Evolutionary conservation across 2,329 filamentous ascomycete species (phyloP), one percentile per base, ranked within the genome.

Genomic region (Fusarium oligoseptatum): DNA sequence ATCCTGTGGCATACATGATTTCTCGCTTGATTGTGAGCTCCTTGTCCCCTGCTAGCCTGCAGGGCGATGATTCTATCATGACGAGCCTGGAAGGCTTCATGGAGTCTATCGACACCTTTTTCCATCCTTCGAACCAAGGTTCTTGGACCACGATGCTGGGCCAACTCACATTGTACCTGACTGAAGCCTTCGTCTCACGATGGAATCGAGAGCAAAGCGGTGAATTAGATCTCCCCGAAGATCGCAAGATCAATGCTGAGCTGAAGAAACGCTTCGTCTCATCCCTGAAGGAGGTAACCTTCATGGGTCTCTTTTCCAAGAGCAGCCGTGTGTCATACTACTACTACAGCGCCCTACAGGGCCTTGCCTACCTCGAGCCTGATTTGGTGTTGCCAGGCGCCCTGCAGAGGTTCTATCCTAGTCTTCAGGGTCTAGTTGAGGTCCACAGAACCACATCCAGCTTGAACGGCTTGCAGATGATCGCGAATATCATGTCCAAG

Each of bases 231-330:
- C 90, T 96, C 2, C 95, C 96, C 0, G 84, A 89, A 43, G 94
- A 95, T 60, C 91, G 97, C 64, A 92, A 88, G 76, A 92, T 99
- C 75, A 97, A 92, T 71, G 89, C 91, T 36, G 91, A 91, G n/a
- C 83, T 99, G 75, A 98, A 95, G 86, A 91, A 88, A 79, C 92
- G 97, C 55, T 98, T 99, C 80, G 97, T 99, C 34, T 85, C 95
- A 41, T 94, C 95, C 72, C 86, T 99, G 73, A 92, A 93, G 74
- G 97, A 99, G 75, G 96, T 98, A 57, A 95, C 95, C 6, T 99
- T 98, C 82, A 98, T 99, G 95, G 97, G 97, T 32, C 93, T 99
- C 60, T 99, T 98, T 82, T 94, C 95, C 64, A 99, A 99, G 88
- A 98, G 95, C 82, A 92, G 92, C 67, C 95, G 95, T 60, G 93